phyloP scores from a whole-genome alignment of 2,329 filamentous ascomycete genomes.

The Bipolaris victoriae region DNA sequence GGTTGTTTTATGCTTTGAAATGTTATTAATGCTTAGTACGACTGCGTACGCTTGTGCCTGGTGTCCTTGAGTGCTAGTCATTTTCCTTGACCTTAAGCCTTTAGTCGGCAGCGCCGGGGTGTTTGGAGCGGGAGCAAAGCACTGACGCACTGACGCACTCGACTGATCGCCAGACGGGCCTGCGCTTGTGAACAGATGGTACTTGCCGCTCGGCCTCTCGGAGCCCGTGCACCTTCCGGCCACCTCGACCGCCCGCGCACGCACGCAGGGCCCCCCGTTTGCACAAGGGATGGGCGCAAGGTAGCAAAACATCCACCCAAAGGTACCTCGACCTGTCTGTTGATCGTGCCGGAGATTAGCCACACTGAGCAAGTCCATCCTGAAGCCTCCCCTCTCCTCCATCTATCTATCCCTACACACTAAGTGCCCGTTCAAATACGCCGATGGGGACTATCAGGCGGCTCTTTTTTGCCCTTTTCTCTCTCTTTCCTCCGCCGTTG shows the following conservation, averaged over 20 bases:
- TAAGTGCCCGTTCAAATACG: no score
- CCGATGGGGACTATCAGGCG: no score
- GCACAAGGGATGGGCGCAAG: neutral
- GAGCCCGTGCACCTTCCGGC: neutral
- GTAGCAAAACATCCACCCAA: neutral
- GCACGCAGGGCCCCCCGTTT: neutral
- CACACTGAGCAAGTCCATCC: no score
- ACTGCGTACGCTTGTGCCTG: constrained; percentile 7
- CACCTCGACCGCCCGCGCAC: neutral
- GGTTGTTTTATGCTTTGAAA: constrained; percentile 16
- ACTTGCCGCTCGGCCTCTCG: constrained; percentile 18
- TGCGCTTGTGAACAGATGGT: constrained; percentile 23
- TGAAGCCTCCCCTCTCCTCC: no score
- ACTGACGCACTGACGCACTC: constrained; percentile 5
- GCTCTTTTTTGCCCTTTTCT: no score
- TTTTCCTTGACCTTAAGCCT: constrained; percentile 1
- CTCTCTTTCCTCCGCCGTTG: no score
- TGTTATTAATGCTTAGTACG: constrained; percentile 18
- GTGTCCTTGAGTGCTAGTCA: constrained; percentile 6
- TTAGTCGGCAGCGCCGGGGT: neutral
- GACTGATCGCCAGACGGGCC: constrained; percentile 13
- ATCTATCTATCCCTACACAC: no score
- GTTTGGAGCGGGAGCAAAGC: constrained; percentile 5
- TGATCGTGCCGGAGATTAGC: neutral
- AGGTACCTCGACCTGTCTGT: neutral